Conservation (phyloP, 1,284 basidiomycete species). For the Malassezia globosa region DNA sequence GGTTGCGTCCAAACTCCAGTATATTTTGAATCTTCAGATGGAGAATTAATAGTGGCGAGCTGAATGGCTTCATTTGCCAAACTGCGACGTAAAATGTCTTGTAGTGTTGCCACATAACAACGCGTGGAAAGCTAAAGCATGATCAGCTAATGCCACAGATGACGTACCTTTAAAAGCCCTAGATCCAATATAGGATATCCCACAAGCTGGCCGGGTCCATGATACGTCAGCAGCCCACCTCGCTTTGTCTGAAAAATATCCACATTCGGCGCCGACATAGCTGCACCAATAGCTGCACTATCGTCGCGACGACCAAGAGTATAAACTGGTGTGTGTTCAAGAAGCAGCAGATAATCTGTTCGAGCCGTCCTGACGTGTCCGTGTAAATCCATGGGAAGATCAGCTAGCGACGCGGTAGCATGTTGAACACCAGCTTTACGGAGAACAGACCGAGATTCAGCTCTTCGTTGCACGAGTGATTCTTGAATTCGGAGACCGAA, state of each 20-base stretch:
- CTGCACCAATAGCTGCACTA: slow-evolving; percentile 59
- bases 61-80: slow-evolving; percentile 52
- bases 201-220: slow-evolving; percentile 92
- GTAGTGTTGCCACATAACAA: slow-evolving; percentile 63
- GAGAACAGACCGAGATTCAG: slow-evolving; percentile 49
- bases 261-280: slow-evolving; percentile 59
- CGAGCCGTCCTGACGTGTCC: slow-evolving; percentile 28
- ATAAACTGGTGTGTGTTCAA: slow-evolving; percentile 81
- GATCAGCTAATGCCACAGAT: neutral
- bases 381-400: neutral
- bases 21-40: slow-evolving; percentile 24
- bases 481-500: slow-evolving; percentile 40
- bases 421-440: slow-evolving; percentile 66
- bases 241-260: slow-evolving; percentile 73
- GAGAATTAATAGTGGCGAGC: slow-evolving; percentile 17
- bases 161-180: slow-evolving; percentile 53
- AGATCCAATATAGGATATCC: slow-evolving; percentile 90
- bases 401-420: slow-evolving; percentile 55
- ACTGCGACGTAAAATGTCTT: slow-evolving; percentile 56
- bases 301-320: slow-evolving; percentile 67
- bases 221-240: slow-evolving; percentile 89
- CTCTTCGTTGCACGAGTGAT: slow-evolving; percentile 29
- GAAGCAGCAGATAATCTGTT: slow-evolving; percentile 51
- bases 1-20: slow-evolving; percentile 42
- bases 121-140: slow-evolving; percentile 50